These are phyloP conservation scores for Pterocarpus macrocarpus DNA, from an alignment of 306 rosid genomes.

Conservation along the genomic window DNA sequence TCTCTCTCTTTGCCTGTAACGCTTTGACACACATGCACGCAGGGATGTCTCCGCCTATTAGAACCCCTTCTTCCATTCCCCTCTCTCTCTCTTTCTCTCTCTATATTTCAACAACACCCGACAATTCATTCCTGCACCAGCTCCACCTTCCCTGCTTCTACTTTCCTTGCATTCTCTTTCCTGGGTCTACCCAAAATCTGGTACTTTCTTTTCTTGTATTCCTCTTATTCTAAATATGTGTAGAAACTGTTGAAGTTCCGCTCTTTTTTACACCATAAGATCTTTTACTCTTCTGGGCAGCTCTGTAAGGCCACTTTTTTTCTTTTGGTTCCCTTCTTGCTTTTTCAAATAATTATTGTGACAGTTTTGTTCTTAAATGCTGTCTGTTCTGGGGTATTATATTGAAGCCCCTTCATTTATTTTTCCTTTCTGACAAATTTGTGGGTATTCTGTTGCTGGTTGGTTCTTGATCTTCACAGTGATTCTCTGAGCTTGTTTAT, in stretches of 20 bases:
- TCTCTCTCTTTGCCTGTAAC: slow-evolving; percentile 21
- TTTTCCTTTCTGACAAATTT: not conserved
- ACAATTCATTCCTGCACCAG: slow-evolving; percentile 22
- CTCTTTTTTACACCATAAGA: slow-evolving; percentile 12
- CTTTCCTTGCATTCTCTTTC: slow-evolving; percentile 2
- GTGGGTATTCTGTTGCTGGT: not conserved
- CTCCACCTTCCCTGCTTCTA: not conserved
- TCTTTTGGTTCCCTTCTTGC: not conserved
- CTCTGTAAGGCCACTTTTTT: not conserved
- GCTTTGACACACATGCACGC: slow-evolving; percentile 46
- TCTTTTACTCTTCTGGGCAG: slow-evolving; percentile 42
- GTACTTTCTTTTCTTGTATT: not conserved
- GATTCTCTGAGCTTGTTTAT: slow-evolving; percentile 19
- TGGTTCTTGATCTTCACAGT: slow-evolving; percentile 41
- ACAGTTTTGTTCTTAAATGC: not conserved
- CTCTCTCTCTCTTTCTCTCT: not conserved
- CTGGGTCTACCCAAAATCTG: slow-evolving; percentile 21
- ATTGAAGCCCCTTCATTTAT: not conserved
- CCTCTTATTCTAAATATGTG: not conserved
- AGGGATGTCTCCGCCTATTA: slow-evolving; percentile 55
- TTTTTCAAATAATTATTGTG: not conserved
- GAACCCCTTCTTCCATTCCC: slow-evolving; percentile 29
- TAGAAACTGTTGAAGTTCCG: slow-evolving; percentile 36
- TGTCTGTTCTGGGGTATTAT: not conserved
- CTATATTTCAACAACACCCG: slow-evolving; percentile 32